These are phyloP conservation scores for Fusarium miscanthi DNA, from an alignment of 2,329 filamentous ascomycete genomes.

Conservation along the genomic window DNA sequence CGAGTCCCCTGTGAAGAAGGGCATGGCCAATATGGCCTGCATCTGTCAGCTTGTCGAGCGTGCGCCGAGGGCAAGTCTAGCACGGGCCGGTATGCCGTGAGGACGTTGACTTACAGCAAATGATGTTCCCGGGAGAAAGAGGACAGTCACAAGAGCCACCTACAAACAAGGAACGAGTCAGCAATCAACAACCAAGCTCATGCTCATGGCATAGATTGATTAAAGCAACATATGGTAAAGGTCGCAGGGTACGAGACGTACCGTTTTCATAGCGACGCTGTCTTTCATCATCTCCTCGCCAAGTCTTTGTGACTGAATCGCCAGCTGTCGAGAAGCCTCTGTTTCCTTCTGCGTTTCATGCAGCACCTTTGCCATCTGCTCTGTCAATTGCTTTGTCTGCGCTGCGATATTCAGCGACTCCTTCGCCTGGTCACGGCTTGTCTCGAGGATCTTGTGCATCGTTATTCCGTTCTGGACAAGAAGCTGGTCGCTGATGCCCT, in stretches of 20 bases:
- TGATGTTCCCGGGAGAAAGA: neutral
- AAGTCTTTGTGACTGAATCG: neutral
- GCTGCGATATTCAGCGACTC: neutral
- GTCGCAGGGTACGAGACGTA: neutral
- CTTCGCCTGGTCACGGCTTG: neutral
- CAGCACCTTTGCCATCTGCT: neutral
- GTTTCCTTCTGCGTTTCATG: neutral
- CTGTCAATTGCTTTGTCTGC: neutral
- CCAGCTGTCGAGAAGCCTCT: neutral
- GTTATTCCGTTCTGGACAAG: neutral
- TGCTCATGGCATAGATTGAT: too few species aligned
- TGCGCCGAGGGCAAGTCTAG: neutral
- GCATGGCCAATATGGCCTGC: neutral
- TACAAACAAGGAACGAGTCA: neutral
- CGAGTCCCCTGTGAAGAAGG: neutral
- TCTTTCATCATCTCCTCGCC: neutral
- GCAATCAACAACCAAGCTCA: too few species aligned
- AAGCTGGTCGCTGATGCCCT: neutral
- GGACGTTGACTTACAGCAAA: neutral
- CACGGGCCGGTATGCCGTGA: neutral
- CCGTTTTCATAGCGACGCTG: neutral
- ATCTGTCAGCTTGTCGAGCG: neutral
- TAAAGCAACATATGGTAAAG: too few species aligned
- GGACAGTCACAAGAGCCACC: neutral
- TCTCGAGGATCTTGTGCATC: neutral